These are phyloP conservation scores for Kurtzmaniella quercitrusa DNA, from an alignment of 1,139 yeast species.

Conservation along the genomic window DNA sequence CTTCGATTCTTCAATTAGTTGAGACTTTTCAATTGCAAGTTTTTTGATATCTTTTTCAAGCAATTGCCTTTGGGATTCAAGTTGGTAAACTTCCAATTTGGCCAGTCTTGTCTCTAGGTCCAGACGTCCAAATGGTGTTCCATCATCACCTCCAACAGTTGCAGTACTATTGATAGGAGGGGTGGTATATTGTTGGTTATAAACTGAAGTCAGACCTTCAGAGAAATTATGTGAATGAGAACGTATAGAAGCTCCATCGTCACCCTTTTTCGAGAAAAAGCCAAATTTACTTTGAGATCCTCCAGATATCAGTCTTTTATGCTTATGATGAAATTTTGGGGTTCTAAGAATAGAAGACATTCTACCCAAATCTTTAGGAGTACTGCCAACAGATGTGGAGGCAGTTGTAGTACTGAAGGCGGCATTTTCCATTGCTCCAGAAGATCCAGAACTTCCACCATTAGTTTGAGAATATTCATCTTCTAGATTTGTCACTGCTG, in stretches of 20 bases:
- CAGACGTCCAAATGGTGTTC: conserved; percentile 6
- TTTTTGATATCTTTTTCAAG: conserved; percentile 27
- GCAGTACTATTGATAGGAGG: conserved; percentile 31
- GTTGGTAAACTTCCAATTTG: conserved; percentile 38
- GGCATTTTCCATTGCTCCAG: conserved; percentile 4
- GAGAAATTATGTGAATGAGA: conserved; percentile 38
- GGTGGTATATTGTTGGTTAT: conserved; percentile 23
- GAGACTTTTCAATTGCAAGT: conserved; percentile 25
- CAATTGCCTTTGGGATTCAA: conserved; percentile 25
- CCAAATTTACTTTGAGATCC: conserved; percentile 30
- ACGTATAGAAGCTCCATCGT: conserved; percentile 5
- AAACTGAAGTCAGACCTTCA: conserved; percentile 31
- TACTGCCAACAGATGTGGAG: not conserved
- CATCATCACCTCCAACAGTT: conserved; percentile 12
- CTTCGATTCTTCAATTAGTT: conserved; percentile 24
- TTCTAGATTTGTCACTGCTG: conserved; percentile 38
- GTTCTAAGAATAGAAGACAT: conserved; percentile 28
- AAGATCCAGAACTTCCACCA: not conserved
- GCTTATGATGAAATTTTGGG: conserved; percentile 32
- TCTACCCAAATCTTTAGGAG: conserved; percentile 10
- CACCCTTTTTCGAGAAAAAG: conserved; percentile 24
- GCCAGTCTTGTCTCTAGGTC: conserved; percentile 35
- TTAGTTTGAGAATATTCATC: conserved; percentile 7
- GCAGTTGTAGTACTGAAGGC: conserved; percentile 1
- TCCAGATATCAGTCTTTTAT: conserved; percentile 40